These are phyloP conservation scores for Auricularia sp. DNA, from an alignment of 768 basidiomycete species.

Conservation along the genomic window DNA sequence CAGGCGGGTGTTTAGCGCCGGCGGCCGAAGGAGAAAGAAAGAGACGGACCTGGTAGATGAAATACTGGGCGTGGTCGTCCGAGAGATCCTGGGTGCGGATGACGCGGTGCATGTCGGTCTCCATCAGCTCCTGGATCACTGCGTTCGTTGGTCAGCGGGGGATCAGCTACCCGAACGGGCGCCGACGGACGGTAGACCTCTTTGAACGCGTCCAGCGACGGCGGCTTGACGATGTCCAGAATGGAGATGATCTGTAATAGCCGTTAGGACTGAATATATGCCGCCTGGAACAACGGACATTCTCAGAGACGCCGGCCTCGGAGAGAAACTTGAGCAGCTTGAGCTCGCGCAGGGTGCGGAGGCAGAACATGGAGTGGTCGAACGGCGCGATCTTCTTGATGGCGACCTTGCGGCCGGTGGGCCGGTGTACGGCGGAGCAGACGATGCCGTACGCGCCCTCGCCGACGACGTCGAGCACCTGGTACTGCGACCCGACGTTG, in stretches of 20 bases:
- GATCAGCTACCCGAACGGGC: neutral
- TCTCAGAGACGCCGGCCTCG: conserved; percentile 4
- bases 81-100: conserved; percentile 91
- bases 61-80: conserved; percentile 69
- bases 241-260: neutral
- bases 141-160: conserved; percentile 1
- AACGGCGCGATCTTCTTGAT: conserved; percentile 96
- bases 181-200: conserved; percentile 59
- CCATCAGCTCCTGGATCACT: conserved; percentile 91
- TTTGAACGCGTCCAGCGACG: conserved; percentile 63
- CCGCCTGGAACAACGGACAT: neutral
- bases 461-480: conserved; percentile 76
- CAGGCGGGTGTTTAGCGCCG: conserved; percentile 35
- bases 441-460: conserved; percentile 96
- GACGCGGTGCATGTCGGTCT: conserved; percentile 94
- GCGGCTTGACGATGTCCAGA: conserved; percentile 47
- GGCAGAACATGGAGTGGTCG: conserved; percentile 88
- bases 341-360: conserved; percentile 77
- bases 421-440: conserved; percentile 59
- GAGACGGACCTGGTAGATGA: conserved; percentile 24
- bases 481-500: conserved; percentile 33
- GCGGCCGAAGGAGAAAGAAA: conserved; percentile 44
- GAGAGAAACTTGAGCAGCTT: conserved; percentile 34
- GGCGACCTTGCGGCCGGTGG: conserved; percentile 77
- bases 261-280: conserved; percentile 17